These are phyloP conservation scores for Sarcomyxa edulis DNA, from an alignment of 768 basidiomycete species.

Conservation along the genomic window DNA sequence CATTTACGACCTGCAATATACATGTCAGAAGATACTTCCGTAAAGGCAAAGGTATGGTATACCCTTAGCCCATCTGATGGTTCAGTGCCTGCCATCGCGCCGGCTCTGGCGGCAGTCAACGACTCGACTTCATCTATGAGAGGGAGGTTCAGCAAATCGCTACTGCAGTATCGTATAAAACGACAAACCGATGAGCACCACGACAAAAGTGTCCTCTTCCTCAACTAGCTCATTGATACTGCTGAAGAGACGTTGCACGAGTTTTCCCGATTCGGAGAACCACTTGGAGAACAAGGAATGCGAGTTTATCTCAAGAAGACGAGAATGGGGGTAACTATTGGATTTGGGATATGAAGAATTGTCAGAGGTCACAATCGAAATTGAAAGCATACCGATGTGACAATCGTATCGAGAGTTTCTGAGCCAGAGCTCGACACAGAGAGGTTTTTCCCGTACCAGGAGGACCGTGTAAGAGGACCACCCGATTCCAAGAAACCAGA, in stretches of 20 bases:
- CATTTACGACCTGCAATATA: constrained; percentile 82
- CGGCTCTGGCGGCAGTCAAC: constrained; percentile 89
- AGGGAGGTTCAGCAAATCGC: constrained; percentile 3
- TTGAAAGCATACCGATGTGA: constrained; percentile 59
- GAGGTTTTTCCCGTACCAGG: constrained; percentile 98
- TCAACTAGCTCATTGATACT: constrained; percentile 89
- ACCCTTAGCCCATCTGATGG: constrained; percentile 92
- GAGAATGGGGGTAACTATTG: constrained; percentile 75
- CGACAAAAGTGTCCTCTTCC: constrained; percentile 86
- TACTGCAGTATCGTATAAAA: background rate
- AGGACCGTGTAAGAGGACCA: constrained; percentile 92
- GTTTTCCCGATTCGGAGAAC: constrained; percentile 99
- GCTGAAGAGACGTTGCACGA: constrained; percentile 89
- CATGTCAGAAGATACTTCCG: background rate
- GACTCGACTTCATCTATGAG: constrained; percentile 90
- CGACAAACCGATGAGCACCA: constrained; percentile 81
- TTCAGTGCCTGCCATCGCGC: constrained; percentile 93
- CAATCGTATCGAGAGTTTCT: constrained; percentile 89
- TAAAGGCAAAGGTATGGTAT: constrained; percentile 14
- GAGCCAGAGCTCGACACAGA: constrained; percentile 89
- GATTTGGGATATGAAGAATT: constrained; percentile 2
- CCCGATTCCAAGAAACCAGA: constrained; percentile 92
- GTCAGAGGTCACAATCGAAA: constrained; percentile 3
- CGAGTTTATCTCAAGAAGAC: constrained; percentile 94
- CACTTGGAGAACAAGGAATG: constrained; percentile 98